Conservation (phyloP, 371 early-diverging fungal species). For the Basidiobolus meristosporus region DNA sequence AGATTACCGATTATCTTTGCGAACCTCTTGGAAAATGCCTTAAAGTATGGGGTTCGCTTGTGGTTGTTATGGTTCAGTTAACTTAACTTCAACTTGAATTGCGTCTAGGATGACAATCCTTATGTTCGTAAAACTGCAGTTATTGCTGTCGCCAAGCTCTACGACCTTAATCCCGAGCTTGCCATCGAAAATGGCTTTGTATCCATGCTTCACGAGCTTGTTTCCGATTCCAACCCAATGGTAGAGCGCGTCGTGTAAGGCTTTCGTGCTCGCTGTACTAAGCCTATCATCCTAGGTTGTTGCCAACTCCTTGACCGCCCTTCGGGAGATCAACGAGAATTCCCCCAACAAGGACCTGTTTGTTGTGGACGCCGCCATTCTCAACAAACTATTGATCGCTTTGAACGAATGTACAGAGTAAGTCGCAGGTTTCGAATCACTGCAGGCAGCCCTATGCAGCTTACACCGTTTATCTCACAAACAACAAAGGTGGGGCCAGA, state of each 20-base stretch:
- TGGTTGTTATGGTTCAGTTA: too few relatives aligned
- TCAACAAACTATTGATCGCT: constrained; percentile 75
- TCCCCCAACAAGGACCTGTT: constrained; percentile 47
- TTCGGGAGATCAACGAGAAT: constrained; percentile 75
- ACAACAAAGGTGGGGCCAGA: constrained; percentile 81
- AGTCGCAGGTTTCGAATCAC: too few relatives aligned
- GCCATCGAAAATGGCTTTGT: constrained; percentile 75
- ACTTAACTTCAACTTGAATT: too few relatives aligned
- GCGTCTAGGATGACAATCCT: constrained; percentile 48
- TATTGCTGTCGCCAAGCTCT: constrained; percentile 85
- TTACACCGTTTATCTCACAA: background rate
- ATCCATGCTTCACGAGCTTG: constrained; percentile 58
- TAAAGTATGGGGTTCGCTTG: constrained; percentile 19
- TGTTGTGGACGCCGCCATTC: constrained; percentile 43
- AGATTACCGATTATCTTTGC: constrained; percentile 79
- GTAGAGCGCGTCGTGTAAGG: constrained; percentile 17
- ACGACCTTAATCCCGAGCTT: constrained; percentile 50
- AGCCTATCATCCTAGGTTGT: constrained; percentile 39
- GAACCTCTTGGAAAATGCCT: constrained; percentile 75
- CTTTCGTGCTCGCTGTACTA: background rate
- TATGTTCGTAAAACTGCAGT: constrained; percentile 92
- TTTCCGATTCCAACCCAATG: constrained; percentile 88
- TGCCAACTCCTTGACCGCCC: constrained; percentile 77
- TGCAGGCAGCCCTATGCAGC: too few relatives aligned
- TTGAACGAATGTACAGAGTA: constrained; percentile 92